Evolutionary conservation across 257 asterid species (phyloP), one percentile per base, ranked within the genome.

Genomic region (Leptodermis oblonga): DNA sequence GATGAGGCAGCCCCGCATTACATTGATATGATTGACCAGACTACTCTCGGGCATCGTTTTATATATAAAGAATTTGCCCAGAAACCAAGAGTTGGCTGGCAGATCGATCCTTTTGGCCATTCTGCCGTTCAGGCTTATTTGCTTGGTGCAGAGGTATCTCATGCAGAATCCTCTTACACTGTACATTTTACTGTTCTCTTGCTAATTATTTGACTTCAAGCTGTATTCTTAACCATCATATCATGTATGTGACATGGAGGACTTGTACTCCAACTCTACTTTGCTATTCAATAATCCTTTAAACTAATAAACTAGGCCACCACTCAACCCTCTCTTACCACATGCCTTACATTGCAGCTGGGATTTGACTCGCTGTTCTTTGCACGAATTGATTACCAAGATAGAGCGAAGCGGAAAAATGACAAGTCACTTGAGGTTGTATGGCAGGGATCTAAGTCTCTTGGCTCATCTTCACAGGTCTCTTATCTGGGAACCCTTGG

Each of bases 101-200:
- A 89, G 85, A 89, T 89, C 59, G 96, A 89, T 72, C 96, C 96
- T 68, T 89, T 89, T 73, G 96, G 96, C 14, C 96, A 89, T 81
- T 89, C 96, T 73, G 82, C 96, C 70, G 89, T 89, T 78, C 96
- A 89, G 79, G 91, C 91, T 70, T 89, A 89, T 81, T 77, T 89
- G 83, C 88, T 85, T 8, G 91, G 94, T 15, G 96, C 96, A 14
- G 96, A 89, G 96, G 96, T 88, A 81, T 68, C 70, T 71, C 22
- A 4, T 37, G 59, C 45, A 34, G 30, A 64, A 34, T n/a, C 39
- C 39, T 53, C 48, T 52, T 33, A 37, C 18, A 33, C 34, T 26
- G 25, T 65, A 42, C n/a, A 45, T 34, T 34, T 2, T n/a, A 7
- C 0, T 33, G 20, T 22, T 36, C 14, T 49, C 30, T 39, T 48